A percentile compares a stretch with the other conserved stretches of the same genome.
Evolutionary conservation across 2,329 filamentous ascomycete species (phyloP).

Genomic region (Fusarium pilosicola): DNA sequence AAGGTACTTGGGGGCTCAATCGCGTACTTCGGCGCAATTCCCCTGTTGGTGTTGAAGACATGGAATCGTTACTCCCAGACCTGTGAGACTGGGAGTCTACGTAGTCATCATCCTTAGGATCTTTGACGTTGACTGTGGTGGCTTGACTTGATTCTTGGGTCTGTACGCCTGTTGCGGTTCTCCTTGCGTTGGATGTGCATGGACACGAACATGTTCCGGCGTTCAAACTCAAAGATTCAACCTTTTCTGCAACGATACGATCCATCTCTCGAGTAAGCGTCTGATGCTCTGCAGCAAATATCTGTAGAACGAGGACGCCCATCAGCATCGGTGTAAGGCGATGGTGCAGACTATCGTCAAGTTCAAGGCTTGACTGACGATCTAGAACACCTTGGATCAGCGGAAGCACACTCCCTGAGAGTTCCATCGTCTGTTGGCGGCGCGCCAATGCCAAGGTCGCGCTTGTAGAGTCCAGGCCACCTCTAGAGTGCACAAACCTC

Average conservation of each 20-base stretch:
- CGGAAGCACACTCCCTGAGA: no score
- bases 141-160: not conserved
- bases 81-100: not conserved
- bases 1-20: not conserved
- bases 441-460: rapidly evolving
- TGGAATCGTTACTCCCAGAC: not conserved
- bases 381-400: no score
- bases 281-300: not conserved
- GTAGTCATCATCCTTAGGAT: not conserved
- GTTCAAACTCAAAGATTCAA: not conserved
- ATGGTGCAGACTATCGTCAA: not conserved
- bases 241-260: not conserved
- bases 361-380: not conserved
- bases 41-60: not conserved
- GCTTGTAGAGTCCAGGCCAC: rapidly evolving
- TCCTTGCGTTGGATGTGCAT: not conserved
- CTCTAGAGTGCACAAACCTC: rapidly evolving
- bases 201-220: not conserved
- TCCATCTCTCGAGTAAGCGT: not conserved
- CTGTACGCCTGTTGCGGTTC: not conserved
- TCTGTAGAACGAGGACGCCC: not conserved
- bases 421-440: no score
- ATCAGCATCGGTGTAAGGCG: not conserved
- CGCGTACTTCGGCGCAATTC: not conserved
- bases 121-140: rapidly evolving